Evolutionary conservation across 306 rosid genomes (phyloP), one percentile per base, ranked within the genome.

Genomic region (Luffa aegyptiaca): DNA sequence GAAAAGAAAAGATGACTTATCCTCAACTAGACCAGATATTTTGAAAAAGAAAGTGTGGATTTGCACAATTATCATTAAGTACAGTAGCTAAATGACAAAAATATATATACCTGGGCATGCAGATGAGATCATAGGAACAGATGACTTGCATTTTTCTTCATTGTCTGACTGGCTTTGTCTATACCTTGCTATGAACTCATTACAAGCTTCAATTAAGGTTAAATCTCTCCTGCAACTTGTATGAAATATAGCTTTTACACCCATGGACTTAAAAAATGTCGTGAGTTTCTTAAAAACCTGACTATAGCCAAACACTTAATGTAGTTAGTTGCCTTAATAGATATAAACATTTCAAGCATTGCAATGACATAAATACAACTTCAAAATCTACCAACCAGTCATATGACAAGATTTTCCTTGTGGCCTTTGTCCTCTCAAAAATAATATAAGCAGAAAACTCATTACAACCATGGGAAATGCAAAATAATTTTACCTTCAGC

Each of bases 21-120:
- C 44, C 17, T 26, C 62, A 74, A 51, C 41, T 8, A 74, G 31
- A 74, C 17, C 16, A 51, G 46, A 13, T 51, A 51, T 16, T 74
- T 33, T 5, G n/a, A 17, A 31, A 7, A 49, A 26, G 36, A 10
- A 48, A 72, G 35, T 26, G 59, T 0, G 44, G 58, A 48, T 48
- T 46, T 48, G 59, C 61, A 73, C 55, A 49, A 31, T 16, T 51
- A 35, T 33, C 17, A 49, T 51, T n/a, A 2, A 76, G 1, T 56
- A 57, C 5, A 39, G n/a, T 37, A 57, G 41, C 52, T 3, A 42
- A 76, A 76, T 5, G 21, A 57, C 80, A 69, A 41, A 39, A 2
- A 41, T 11, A 10, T 44, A 85, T 90, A 95, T n/a, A n/a, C 97
- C 98, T 88, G 98, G 98, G 88, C 98, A 95, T 42, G 98, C 97